Evolutionary conservation across 2,329 filamentous ascomycete genomes (phyloP).

Genomic region (Paraconiothyrium brasiliense): DNA sequence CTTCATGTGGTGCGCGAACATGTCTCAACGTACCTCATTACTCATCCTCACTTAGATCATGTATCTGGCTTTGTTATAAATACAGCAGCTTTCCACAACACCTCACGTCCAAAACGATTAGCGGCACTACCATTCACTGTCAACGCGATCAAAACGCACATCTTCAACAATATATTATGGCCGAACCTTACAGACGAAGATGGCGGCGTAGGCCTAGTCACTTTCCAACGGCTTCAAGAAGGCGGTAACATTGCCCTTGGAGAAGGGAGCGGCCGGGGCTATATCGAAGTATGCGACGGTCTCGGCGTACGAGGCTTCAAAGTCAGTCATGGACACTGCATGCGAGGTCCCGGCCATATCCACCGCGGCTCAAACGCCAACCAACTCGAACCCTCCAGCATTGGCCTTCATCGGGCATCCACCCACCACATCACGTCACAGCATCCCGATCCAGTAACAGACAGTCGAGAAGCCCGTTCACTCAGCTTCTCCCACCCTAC

Average conservation of each 20-base stretch:
- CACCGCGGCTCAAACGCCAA: constrained; percentile 57
- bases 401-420: constrained; percentile 31
- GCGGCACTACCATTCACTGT: constrained; percentile 91
- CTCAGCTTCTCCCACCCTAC: constrained; percentile 46
- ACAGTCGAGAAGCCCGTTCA: constrained; percentile 41
- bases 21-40: constrained; percentile 89
- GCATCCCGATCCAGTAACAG: constrained; percentile 18
- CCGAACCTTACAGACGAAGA: constrained; percentile 97
- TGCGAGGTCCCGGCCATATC: constrained; percentile 64
- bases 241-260: constrained; percentile 87
- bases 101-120: constrained; percentile 80
- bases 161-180: constrained; percentile 99
- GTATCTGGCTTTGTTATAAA: constrained; percentile 92
- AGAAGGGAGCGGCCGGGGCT: constrained; percentile 80
- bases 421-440: constrained; percentile 24
- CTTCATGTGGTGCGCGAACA: constrained; percentile 80
- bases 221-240: constrained; percentile 86
- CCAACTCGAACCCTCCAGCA: constrained; percentile 46
- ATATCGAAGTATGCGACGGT: constrained; percentile 87
- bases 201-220: constrained; percentile 89
- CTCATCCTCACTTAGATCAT: constrained; percentile 97
- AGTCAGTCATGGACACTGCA: constrained; percentile 90
- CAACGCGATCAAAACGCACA: constrained; percentile 87
- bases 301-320: constrained; percentile 88
- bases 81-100: constrained; percentile 83